Evolutionary conservation across 495 filamentous ascomycete species (phyloP).

Genomic region (Chaetomium tenue): DNA sequence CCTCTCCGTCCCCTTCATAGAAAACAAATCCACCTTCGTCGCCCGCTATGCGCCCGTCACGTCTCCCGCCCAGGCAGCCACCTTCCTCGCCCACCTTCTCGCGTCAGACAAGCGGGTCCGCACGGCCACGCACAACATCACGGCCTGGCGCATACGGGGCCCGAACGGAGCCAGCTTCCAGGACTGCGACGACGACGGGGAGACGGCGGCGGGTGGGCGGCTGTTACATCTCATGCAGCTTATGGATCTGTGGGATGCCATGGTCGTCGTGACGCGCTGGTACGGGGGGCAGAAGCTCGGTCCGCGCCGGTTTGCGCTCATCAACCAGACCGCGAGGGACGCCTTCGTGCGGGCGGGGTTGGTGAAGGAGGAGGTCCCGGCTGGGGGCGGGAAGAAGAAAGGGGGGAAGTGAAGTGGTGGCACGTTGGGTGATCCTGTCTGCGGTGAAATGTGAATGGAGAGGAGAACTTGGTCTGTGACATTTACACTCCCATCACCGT

Average conservation of each 20-base stretch:
- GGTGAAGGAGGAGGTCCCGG: conserved; percentile 47
- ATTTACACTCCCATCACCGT: conserved; percentile 7
- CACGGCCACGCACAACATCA: conserved; percentile 88
- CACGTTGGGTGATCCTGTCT: background rate
- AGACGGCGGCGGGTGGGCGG: conserved; percentile 86
- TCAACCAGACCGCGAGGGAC: conserved; percentile 82
- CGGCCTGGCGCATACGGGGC: conserved; percentile 57
- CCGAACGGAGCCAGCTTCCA: conserved; percentile 61
- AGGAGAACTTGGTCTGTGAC: background rate
- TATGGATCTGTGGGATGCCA: conserved; percentile 89
- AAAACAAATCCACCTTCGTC: conserved; percentile 87
- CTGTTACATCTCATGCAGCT: conserved; percentile 86
- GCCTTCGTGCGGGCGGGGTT: conserved; percentile 77
- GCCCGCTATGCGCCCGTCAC: conserved; percentile 68
- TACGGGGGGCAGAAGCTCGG: conserved; percentile 88
- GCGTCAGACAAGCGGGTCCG: conserved; percentile 77
- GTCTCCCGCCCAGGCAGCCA: conserved; percentile 64
- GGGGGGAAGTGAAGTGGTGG: conserved; percentile 28
- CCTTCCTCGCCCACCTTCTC: conserved; percentile 68
- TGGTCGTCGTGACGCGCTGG: conserved; percentile 95
- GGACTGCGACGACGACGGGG: conserved; percentile 94
- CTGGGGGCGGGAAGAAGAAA: conserved; percentile 58
- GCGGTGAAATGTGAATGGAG: conserved; percentile 22
- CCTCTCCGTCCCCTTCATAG: conserved; percentile 65
- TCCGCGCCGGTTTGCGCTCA: conserved; percentile 83